Conservation (phyloP, 2,329 filamentous ascomycete genomes). For the Aspergillus pseudonomiae region DNA sequence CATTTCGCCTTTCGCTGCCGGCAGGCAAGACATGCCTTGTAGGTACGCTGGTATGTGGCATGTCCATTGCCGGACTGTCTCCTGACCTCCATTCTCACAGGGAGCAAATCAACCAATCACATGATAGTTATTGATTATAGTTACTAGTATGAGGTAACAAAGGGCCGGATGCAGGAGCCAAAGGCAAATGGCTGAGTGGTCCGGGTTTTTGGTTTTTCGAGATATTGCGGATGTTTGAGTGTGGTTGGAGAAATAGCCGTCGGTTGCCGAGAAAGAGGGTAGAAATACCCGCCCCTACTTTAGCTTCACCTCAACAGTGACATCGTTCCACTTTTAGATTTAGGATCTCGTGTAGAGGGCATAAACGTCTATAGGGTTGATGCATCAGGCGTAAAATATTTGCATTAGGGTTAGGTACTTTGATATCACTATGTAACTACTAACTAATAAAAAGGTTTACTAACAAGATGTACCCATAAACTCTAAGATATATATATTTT, state of each 20-base stretch:
- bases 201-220: slow-evolving; percentile 5
- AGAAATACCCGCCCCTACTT: slow-evolving; percentile 13
- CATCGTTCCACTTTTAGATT: background rate
- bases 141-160: background rate
- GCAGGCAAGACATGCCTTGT: slow-evolving; percentile 59
- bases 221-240: slow-evolving; percentile 9
- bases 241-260: slow-evolving; percentile 22
- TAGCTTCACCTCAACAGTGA: background rate
- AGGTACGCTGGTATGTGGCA: slow-evolving; percentile 52
- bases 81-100: slow-evolving; percentile 26
- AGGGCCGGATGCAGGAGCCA: background rate
- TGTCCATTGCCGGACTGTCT: slow-evolving; percentile 18
- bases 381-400: background rate
- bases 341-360: background rate
- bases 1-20: slow-evolving; percentile 58
- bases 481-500: background rate
- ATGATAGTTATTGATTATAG: background rate
- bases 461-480: too few relatives aligned
- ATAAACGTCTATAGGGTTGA: background rate
- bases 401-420: background rate
- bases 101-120: slow-evolving; percentile 18
- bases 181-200: background rate
- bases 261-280: slow-evolving; percentile 11
- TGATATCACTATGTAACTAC: background rate
- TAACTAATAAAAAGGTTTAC: background rate